Conservation (phyloP, 805 yeast genomes). For the Soucietia sequanensis region DNA sequence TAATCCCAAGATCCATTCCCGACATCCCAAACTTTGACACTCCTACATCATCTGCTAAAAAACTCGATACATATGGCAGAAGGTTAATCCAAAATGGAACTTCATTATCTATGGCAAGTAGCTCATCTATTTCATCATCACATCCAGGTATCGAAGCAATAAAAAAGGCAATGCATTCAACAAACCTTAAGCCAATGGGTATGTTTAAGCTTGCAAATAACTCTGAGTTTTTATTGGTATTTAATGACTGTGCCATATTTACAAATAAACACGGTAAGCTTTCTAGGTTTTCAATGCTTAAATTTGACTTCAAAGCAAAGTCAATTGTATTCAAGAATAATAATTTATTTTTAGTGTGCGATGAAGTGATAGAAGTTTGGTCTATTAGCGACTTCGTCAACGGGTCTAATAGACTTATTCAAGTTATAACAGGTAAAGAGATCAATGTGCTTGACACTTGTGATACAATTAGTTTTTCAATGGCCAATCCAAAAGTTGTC, state of each 20-base stretch:
- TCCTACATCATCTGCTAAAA: conserved; percentile 13
- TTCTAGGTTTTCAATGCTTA: conserved; percentile 41
- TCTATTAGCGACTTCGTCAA: conserved; percentile 47
- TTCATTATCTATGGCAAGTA: conserved; percentile 2
- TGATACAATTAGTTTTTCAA: conserved; percentile 24
- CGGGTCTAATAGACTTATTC: conserved; percentile 51
- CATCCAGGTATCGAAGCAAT: conserved; percentile 34
- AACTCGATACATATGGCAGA: conserved; percentile 32
- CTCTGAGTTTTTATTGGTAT: conserved; percentile 58
- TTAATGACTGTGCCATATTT: conserved; percentile 68
- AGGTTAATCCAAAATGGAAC: conserved; percentile 8
- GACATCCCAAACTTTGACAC: conserved; percentile 32
- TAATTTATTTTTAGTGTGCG: conserved; percentile 48
- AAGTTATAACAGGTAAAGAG: conserved; percentile 72
- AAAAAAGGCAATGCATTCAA: conserved; percentile 36
- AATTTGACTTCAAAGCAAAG: conserved; percentile 42
- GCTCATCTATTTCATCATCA: conserved; percentile 2
- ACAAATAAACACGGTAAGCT: conserved; percentile 59
- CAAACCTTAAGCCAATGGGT: conserved; percentile 53
- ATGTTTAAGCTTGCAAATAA: conserved; percentile 60
- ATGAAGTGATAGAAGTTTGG: conserved; percentile 71
- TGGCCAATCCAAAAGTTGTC: conserved; percentile 65
- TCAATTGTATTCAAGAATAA: conserved; percentile 33
- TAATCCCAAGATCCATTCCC: conserved; percentile 59
- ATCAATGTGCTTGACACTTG: conserved; percentile 33